phyloP scores from a whole-genome alignment of 1,139 yeast genomes.

The Blastobotrys elegans region DNA sequence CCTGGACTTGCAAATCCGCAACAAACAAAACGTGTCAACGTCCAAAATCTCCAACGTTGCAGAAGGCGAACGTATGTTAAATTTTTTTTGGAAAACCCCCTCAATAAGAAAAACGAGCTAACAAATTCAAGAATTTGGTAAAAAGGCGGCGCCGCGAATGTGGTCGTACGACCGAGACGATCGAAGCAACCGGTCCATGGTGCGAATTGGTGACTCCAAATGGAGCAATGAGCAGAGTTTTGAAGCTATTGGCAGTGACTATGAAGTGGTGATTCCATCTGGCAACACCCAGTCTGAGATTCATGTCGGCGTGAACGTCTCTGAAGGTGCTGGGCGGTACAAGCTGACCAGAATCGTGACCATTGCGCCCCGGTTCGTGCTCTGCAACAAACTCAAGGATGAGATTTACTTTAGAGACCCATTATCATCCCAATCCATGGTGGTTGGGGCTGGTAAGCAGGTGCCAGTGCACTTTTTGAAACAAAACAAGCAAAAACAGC shows the following conservation, averaged over 20 bases:
- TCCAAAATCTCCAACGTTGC: conserved; percentile 29
- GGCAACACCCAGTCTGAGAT: conserved; percentile 60
- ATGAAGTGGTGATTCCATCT: conserved; percentile 58
- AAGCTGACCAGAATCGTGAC: conserved; percentile 72
- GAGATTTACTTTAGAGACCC: conserved; percentile 63
- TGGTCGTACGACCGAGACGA: conserved; percentile 73
- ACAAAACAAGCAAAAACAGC: conserved; percentile 44
- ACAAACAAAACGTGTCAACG: conserved; percentile 46
- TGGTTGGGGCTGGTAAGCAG: conserved; percentile 45
- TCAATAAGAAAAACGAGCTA: neutral
- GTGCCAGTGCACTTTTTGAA: conserved; percentile 66
- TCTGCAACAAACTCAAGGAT: conserved; percentile 57
- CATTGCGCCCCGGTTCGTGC: conserved; percentile 75
- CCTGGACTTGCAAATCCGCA: conserved; percentile 54
- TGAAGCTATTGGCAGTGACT: conserved; percentile 84
- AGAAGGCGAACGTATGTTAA: conserved; percentile 14
- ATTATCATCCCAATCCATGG: conserved; percentile 34
- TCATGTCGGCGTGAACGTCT: conserved; percentile 67
- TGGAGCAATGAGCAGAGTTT: conserved; percentile 76
- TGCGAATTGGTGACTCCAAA: conserved; percentile 65
- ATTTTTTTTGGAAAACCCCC: no score
- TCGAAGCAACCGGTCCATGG: conserved; percentile 61
- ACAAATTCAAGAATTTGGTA: conserved; percentile 14
- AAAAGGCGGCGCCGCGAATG: conserved; percentile 58
- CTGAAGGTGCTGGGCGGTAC: conserved; percentile 87